Base-by-base conservation (phyloP, 768 basidiomycete species). In the Phallus indusiatus region DNA sequence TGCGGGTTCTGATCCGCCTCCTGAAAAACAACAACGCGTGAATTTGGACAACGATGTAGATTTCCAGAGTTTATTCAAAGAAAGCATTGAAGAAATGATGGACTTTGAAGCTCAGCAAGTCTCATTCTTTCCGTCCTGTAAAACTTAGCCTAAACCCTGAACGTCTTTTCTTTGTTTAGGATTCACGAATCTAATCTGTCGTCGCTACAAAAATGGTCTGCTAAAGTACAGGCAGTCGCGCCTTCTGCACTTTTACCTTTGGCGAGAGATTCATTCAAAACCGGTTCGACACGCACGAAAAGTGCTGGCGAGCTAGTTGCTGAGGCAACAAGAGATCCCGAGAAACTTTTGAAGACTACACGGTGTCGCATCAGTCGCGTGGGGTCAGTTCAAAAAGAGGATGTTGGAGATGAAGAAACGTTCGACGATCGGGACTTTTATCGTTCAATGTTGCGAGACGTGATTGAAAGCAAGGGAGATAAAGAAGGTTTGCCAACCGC, bases 341-440 rank as follows among this genome's bases (percentile, higher is more conserved):
- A 66, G 4, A 85, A 83, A 62, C 72, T 87, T 42, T 68, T 93
- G 14, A 73, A 76, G 22, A 77, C 88, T 37, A 92, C 90, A 12
- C 81, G 79, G 61, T 67, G 80, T 17, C 74, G 78, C 11, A 9
- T 49, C 35, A 57, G 63, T 5, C 75, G 81, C 56, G 67, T 84
- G 24, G 77, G 78, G 16, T 66, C 66, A 9, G 72, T 67, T 17
- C 56, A 64, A 18, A 59, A 62, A 35, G 59, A 66, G 17, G 68
- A 72, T 33, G 72, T 69, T 24, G 72, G 69, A 47, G 71, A 74
- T 28, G 55, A 64, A 1, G 82, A 86, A 59, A 56, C 85, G 21
- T 95, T 90, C 67, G 91, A 94, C 64, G 93, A 95, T 68, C 84
- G 84, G 1, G 94, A 94, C 68, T 95, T 94, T 68, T 99, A 99